A percentile compares a stretch with the other conserved stretches of the same genome.
These are phyloP conservation scores for Stromatinia cepivora DNA, from an alignment of 2,329 filamentous ascomycete species.

Conservation along the genomic window DNA sequence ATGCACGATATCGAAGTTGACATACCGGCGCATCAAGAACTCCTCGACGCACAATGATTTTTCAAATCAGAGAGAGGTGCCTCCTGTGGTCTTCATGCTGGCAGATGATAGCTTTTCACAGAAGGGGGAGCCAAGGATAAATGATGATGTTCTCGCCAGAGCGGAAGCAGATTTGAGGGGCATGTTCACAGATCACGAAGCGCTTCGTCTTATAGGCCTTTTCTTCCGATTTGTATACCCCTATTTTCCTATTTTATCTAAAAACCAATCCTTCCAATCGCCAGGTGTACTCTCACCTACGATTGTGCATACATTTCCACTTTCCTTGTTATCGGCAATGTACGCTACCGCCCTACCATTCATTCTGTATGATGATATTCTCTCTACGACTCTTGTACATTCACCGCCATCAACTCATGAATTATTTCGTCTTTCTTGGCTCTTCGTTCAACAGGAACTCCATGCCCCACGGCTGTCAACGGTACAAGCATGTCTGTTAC, in stretches of 20 bases:
- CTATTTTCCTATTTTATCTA: conserved; percentile 47
- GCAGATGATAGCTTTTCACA: conserved; percentile 38
- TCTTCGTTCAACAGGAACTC: conserved; percentile 40
- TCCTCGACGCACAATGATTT: conserved; percentile 29
- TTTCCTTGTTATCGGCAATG: conserved; percentile 45
- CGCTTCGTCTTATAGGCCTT: conserved; percentile 44
- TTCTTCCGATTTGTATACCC: conserved; percentile 48
- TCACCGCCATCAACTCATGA: conserved; percentile 37
- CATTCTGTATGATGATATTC: conserved; percentile 46
- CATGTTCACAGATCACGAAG: conserved; percentile 40
- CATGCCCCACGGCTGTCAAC: conserved; percentile 42
- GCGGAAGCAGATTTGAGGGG: conserved; percentile 33
- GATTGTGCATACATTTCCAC: conserved; percentile 41
- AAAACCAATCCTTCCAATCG: conserved; percentile 40
- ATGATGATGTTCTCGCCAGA: conserved; percentile 37
- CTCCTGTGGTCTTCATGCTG: conserved; percentile 40
- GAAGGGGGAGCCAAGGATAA: conserved; percentile 40
- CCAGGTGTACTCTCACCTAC: conserved; percentile 34
- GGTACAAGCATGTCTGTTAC: conserved; percentile 41
- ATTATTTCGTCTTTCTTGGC: conserved; percentile 41
- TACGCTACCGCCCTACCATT: conserved; percentile 49
- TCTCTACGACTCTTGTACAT: conserved; percentile 40
- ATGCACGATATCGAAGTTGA: conserved; percentile 40
- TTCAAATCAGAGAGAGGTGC: conserved; percentile 34
- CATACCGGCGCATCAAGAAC: conserved; percentile 38